Evolutionary conservation across 345 rosid species (phyloP).

Genomic region (Aquilaria sinensis): DNA sequence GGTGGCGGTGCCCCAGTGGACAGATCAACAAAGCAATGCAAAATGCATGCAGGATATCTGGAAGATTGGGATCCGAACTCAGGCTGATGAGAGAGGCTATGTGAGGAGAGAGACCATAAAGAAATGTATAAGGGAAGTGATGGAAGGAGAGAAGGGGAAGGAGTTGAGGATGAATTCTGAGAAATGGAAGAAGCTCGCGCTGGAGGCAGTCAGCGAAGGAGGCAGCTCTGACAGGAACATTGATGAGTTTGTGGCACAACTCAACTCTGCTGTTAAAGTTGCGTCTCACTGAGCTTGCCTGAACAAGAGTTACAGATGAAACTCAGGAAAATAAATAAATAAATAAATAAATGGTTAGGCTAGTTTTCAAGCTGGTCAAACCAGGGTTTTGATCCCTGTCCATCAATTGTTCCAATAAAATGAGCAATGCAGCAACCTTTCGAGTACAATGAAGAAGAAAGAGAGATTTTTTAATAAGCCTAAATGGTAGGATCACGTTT

Average conservation of each 20-base stretch:
- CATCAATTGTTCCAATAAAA: no score
- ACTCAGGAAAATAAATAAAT: background rate
- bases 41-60: slow-evolving; percentile 37
- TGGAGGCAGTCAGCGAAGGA: slow-evolving; percentile 19
- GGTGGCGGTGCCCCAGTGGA: slow-evolving; percentile 42
- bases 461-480: no score
- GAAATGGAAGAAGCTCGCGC: slow-evolving; percentile 27
- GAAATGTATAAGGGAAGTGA: slow-evolving; percentile 17
- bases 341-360: background rate
- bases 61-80: slow-evolving; percentile 25
- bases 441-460: no score
- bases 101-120: slow-evolving; percentile 18
- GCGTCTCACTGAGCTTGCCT: no score
- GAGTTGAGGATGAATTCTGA: slow-evolving; percentile 18
- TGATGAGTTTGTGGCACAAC: slow-evolving; percentile 15
- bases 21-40: slow-evolving; percentile 36
- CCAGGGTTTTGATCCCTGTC: no score
- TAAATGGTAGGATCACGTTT: no score
- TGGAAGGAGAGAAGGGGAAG: slow-evolving; percentile 27
- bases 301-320: background rate
- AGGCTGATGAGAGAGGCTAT: slow-evolving; percentile 12
- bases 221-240: slow-evolving; percentile 30
- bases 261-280: no score
- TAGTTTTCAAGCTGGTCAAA: no score
- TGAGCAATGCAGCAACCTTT: no score